Evolutionary conservation across 257 asterid species (phyloP).

Genomic region (Petunia axillaris): DNA sequence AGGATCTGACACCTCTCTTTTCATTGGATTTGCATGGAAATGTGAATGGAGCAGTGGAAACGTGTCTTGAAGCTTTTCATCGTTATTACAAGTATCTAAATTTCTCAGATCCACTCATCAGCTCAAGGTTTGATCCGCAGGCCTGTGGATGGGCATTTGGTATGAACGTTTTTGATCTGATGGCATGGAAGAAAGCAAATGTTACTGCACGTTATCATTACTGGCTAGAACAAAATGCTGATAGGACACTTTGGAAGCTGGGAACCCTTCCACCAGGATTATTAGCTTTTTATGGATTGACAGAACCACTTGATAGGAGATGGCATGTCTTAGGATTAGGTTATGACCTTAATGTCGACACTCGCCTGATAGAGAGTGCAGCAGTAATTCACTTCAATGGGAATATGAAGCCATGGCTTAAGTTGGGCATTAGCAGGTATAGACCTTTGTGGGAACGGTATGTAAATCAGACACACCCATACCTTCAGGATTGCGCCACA

Average conservation of each 20-base stretch:
- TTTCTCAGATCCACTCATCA: constrained; percentile 29
- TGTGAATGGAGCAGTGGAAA: constrained; percentile 38
- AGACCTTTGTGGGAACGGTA: constrained; percentile 30
- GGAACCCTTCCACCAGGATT: constrained; percentile 32
- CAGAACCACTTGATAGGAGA: constrained; percentile 33
- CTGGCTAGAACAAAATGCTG: constrained; percentile 31
- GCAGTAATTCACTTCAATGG: constrained; percentile 35
- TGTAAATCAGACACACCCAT: constrained; percentile 18
- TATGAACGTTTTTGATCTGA: constrained; percentile 33
- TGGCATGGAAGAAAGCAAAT: constrained; percentile 29
- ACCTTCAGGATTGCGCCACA: constrained; percentile 27
- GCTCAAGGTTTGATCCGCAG: constrained; percentile 31
- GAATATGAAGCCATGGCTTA: constrained; percentile 35
- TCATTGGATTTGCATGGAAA: constrained; percentile 34
- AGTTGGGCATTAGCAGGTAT: constrained; percentile 30
- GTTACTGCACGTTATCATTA: constrained; percentile 24
- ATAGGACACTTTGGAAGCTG: constrained; percentile 25
- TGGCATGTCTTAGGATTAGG: constrained; percentile 40
- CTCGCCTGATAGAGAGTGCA: constrained; percentile 26
- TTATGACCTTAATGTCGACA: constrained; percentile 24
- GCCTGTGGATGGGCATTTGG: constrained; percentile 38
- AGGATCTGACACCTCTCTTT: constrained; percentile 47
- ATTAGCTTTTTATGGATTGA: constrained; percentile 33
- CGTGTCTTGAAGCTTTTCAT: constrained; percentile 32
- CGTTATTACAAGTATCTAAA: constrained; percentile 28